These are phyloP conservation scores for Lecanosticta acicola DNA, from an alignment of 2,329 filamentous ascomycete genomes.

Conservation along the genomic window DNA sequence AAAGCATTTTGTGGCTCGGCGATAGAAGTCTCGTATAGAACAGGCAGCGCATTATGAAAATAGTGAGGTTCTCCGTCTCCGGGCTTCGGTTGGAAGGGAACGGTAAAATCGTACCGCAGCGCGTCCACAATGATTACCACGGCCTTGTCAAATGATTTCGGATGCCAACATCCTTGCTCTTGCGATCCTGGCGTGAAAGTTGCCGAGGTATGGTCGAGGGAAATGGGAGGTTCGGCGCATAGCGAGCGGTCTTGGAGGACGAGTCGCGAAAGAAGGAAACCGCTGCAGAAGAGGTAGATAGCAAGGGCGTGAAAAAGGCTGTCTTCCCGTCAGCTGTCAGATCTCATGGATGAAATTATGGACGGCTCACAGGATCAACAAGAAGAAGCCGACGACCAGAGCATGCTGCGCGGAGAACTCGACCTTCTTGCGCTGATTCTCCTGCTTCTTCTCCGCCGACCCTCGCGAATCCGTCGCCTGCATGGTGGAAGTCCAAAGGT, in stretches of 20 bases:
- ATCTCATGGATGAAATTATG: neutral
- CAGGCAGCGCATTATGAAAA: slow-evolving; percentile 83
- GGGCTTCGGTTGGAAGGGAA: slow-evolving; percentile 60
- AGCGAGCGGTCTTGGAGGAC: slow-evolving; percentile 72
- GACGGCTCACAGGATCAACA: slow-evolving; percentile 53
- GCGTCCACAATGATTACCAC: slow-evolving; percentile 89
- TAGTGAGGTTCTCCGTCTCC: slow-evolving; percentile 49
- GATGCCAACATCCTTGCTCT: slow-evolving; percentile 84
- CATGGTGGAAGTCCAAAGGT: neutral
- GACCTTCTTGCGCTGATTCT: slow-evolving; percentile 40
- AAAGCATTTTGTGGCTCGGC: slow-evolving; percentile 75
- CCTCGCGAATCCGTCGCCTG: neutral
- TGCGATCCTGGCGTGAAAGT: slow-evolving; percentile 36
- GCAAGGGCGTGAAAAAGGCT: slow-evolving; percentile 70
- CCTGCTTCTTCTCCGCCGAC: slow-evolving; percentile 23
- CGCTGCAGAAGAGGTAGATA: slow-evolving; percentile 87
- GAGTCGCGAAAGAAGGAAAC: slow-evolving; percentile 85
- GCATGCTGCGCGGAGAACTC: slow-evolving; percentile 51
- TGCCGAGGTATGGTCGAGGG: slow-evolving; percentile 19
- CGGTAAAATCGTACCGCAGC: slow-evolving; percentile 91
- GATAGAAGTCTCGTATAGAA: slow-evolving; percentile 76
- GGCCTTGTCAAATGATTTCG: slow-evolving; percentile 85
- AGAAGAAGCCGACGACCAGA: slow-evolving; percentile 59
- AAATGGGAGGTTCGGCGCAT: slow-evolving; percentile 67
- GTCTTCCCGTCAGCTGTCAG: slow-evolving; percentile 10